phyloP scores from a whole-genome alignment of 805 yeast species.

The Candida corydali region DNA sequence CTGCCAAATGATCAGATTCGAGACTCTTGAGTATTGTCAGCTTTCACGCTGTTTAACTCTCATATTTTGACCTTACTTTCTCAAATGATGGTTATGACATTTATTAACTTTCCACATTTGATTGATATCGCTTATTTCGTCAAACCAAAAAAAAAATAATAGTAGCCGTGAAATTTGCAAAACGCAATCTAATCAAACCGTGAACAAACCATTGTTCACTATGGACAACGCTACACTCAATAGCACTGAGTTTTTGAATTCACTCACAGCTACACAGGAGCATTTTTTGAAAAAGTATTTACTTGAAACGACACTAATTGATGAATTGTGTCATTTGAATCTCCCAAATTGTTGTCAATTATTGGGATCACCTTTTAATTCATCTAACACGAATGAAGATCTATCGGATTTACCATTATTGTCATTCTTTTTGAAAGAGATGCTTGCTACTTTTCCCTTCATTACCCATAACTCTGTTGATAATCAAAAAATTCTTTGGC shows the following conservation, averaged over 20 bases:
- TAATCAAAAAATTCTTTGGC: slow-evolving; percentile 64
- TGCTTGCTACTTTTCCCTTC: slow-evolving; percentile 72
- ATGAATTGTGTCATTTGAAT: slow-evolving; percentile 59
- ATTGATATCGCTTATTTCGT: too few relatives aligned
- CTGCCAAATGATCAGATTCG: too few relatives aligned
- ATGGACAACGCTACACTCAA: not conserved
- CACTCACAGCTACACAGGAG: slow-evolving; percentile 55
- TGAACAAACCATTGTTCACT: not conserved
- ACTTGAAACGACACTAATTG: slow-evolving; percentile 53
- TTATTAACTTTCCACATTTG: too few relatives aligned
- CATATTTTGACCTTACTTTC: too few relatives aligned
- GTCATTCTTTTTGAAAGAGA: slow-evolving; percentile 59
- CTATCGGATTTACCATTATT: slow-evolving; percentile 58
- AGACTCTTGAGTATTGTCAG: too few relatives aligned
- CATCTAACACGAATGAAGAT: not conserved
- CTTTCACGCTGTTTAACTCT: too few relatives aligned
- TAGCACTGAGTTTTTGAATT: not conserved
- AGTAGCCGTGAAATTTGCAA: too few relatives aligned
- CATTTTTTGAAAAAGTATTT: slow-evolving; percentile 86
- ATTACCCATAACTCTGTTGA: slow-evolving; percentile 46
- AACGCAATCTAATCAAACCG: too few relatives aligned
- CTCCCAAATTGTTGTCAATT: slow-evolving; percentile 59
- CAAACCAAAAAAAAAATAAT: too few relatives aligned
- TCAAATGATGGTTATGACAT: too few relatives aligned
- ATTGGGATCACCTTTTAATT: slow-evolving; percentile 75